Evolutionary conservation across 1,284 basidiomycete species (phyloP), one percentile per base, ranked within the genome.

Genomic region (Trichosporon faecale): DNA sequence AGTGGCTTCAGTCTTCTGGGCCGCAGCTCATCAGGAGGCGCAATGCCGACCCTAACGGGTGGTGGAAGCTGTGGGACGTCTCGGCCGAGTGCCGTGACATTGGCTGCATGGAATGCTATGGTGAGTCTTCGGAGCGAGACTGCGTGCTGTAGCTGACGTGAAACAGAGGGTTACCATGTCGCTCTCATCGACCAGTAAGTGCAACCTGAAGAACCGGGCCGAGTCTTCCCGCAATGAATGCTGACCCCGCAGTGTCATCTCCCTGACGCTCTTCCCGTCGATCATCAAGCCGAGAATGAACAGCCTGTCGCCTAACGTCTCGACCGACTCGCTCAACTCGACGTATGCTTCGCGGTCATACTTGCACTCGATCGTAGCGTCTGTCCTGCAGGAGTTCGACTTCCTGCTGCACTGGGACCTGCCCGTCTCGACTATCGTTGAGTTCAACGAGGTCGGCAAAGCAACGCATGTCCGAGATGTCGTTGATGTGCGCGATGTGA

Each of bases 391-490:
- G 46, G 79, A 82, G 65, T 76, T 80, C 57, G 76, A 78, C 23
- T 73, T 73, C 37, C 52, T 79, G 1, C 68, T 84, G 0, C 73
- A 73, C 35, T 83, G 79, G 79, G 77, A 80, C 52, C 68, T 84
- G 35, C 78, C 77, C 8, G 70, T 84, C 21, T 76, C 77, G 4
- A 84, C 82, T 5, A 72, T 80, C 31, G 79, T 84, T 23, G 77
- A 82, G 67, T 82, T 84, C 72, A 84, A 84, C 71, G 82, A 84
- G 70, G 78, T 79, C 57, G 80, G 82, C 66, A 81, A 80, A 73
- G 80, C 80, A 1, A 80, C 78, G 6, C 78, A 80, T 52, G 73
- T 84, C 3, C 76, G 82, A 33, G 82, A 84, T 68, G 68, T 77
- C 2, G 75, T 84, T 52, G 81, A 83, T 68, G 69, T 84, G 11